Evolutionary conservation across 805 yeast species (phyloP).

Genomic region (Pichia pseudocactophila): DNA sequence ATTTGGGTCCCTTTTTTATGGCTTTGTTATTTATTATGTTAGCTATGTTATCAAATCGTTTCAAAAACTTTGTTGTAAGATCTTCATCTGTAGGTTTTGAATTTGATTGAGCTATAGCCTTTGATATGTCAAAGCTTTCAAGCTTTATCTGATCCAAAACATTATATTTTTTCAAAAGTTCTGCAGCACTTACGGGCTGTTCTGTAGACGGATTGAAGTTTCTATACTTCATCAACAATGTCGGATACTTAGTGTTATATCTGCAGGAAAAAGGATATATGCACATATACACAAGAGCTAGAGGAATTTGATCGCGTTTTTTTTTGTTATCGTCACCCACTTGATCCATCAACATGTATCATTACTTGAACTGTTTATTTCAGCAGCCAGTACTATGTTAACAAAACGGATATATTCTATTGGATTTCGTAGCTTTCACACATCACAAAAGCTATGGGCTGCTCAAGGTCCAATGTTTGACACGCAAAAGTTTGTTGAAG

Average conservation of each 20-base stretch:
- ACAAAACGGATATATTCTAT: neutral
- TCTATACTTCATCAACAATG: conserved; percentile 10
- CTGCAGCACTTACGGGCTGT: conserved; percentile 12
- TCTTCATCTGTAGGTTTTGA: conserved; percentile 1
- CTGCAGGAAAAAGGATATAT: too few relatives aligned
- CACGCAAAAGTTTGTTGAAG: conserved; percentile 63
- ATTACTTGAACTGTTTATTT: neutral
- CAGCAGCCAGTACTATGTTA: neutral
- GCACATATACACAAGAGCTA: too few relatives aligned
- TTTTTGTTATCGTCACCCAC: neutral
- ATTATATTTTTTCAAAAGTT: conserved; percentile 1
- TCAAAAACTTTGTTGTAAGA: neutral
- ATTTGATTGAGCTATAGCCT: neutral
- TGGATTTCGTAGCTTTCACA: conserved; percentile 2
- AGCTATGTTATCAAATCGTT: conserved; percentile 1
- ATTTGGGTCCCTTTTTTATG: neutral
- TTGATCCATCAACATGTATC: too few relatives aligned
- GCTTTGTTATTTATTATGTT: conserved; percentile 2
- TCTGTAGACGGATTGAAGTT: conserved; percentile 12
- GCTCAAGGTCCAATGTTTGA: conserved; percentile 43
- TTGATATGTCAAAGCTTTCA: neutral
- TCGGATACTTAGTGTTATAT: too few relatives aligned
- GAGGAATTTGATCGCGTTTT: too few relatives aligned
- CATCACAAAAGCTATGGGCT: neutral
- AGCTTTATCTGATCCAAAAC: neutral